phyloP scores from a whole-genome alignment of 1,284 basidiomycete species.

The Tilletia horrida region DNA sequence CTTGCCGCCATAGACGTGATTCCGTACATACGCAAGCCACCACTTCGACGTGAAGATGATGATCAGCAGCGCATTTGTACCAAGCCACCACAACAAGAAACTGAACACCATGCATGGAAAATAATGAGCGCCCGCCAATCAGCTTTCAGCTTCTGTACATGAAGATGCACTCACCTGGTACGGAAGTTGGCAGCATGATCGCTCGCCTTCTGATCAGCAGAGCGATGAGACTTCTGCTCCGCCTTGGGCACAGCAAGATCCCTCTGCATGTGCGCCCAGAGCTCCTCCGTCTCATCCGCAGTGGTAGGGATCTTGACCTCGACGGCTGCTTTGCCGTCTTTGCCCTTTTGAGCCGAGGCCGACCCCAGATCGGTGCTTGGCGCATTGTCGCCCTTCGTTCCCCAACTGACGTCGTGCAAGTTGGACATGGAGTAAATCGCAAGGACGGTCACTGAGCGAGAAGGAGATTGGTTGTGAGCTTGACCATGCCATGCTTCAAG shows the following conservation, averaged over 20 bases:
- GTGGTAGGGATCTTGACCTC: conserved; percentile 78
- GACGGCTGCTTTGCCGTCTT: conserved; percentile 74
- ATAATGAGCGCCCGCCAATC: conserved; percentile 66
- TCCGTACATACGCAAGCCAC: conserved; percentile 21
- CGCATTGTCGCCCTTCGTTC: conserved; percentile 56
- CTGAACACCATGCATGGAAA: not conserved
- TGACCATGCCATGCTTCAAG: not conserved
- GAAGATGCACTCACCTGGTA: conserved; percentile 23
- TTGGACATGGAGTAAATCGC: conserved; percentile 79
- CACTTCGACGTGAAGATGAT: conserved; percentile 26
- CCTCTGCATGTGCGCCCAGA: conserved; percentile 71
- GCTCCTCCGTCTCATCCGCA: conserved; percentile 71
- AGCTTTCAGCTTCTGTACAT: too few relatives aligned
- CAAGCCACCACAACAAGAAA: conserved; percentile 20
- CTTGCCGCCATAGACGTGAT: conserved; percentile 15
- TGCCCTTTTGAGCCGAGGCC: conserved; percentile 68
- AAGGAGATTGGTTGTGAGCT: conserved; percentile 62
- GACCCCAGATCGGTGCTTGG: conserved; percentile 60
- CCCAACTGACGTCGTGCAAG: conserved; percentile 52
- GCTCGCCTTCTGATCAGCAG: conserved; percentile 81
- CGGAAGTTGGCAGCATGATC: conserved; percentile 77
- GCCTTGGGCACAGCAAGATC: conserved; percentile 61
- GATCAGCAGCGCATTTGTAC: conserved; percentile 22
- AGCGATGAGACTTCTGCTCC: conserved; percentile 73
- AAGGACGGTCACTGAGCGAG: conserved; percentile 35